phyloP scores from a whole-genome alignment of 139 green algal species.

The Microglena sp. region DNA sequence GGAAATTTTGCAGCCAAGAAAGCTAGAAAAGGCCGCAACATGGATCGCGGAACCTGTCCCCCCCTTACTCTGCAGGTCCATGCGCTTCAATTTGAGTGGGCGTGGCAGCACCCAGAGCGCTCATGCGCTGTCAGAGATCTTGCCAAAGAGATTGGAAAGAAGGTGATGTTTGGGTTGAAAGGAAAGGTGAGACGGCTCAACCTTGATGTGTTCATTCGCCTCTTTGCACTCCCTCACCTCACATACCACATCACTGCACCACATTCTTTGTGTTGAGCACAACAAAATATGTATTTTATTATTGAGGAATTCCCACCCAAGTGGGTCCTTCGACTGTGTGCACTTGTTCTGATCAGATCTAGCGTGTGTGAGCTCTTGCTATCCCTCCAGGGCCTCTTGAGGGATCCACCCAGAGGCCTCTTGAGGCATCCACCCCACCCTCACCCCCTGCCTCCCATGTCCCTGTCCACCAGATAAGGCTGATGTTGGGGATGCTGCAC shows the following conservation, averaged over 20 bases:
- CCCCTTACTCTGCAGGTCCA: conserved; percentile 56
- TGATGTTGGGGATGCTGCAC: conserved; percentile 73
- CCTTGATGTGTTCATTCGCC: neutral
- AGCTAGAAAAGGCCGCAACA: too few species aligned
- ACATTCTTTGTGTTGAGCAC: neutral
- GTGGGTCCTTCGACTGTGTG: too few species aligned
- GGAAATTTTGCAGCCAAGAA: too few species aligned
- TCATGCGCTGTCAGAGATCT: conserved; percentile 39
- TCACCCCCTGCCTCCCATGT: neutral
- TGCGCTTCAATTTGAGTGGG: conserved; percentile 95
- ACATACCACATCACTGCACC: neutral
- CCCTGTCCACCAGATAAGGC: conserved; percentile 31
- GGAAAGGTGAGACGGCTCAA: conserved; percentile 53
- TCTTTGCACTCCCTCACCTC: neutral
- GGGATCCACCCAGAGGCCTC: too few species aligned
- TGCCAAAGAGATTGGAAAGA: conserved; percentile 24
- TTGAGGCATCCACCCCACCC: too few species aligned
- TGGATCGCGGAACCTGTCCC: too few species aligned
- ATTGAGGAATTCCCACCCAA: neutral
- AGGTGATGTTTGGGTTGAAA: conserved; percentile 31
- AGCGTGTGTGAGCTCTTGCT: too few species aligned
- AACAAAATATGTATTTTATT: too few species aligned
- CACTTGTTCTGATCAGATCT: too few species aligned
- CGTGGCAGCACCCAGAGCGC: conserved; percentile 82
- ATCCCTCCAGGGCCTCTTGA: too few species aligned